Base-by-base conservation (phyloP, 202 grass and related monocot genomes). In the Setaria viridis region DNA sequence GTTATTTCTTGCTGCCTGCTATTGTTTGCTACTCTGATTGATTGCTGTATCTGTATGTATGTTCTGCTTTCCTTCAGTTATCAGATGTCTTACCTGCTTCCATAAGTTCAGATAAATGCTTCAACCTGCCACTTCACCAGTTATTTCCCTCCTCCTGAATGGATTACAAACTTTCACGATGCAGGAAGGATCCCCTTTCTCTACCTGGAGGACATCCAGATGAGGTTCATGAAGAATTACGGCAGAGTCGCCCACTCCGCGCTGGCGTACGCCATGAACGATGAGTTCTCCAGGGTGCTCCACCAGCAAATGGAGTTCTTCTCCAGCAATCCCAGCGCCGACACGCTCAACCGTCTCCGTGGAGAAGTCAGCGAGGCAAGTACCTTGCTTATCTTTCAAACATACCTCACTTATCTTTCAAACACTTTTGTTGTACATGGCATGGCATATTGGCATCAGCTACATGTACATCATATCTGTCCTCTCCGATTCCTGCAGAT, bases 271-370 rank as follows among this genome's bases (percentile, higher is more conserved):
- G 90, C 93, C 48, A 95, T 99, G 93, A 99, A 99, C 77, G 96
- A 99, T 4, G 96, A 99, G 75, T 99, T 99, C 79, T 89, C 96
- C 68, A 94, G 96, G 56, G 96, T 99, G 46, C 87, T 99, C n/a
- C 96, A 99, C 62, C 93, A 95, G 80, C 96, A 99, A 45, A 99
- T 99, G 96, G 96, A 99, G 85, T 99, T 91, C 88, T 99, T 92
- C 82, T 99, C 96, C 5, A 99, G 93, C 43, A 99, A 99, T 72
- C 93, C 93, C 34, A 95, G 82, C 7, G 88, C 91, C 0, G 96
- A 99, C 79, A 92, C 96, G 0, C 96, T 99, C 85, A 91, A 88
- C 80, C 91, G 96, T 41, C 91, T 99, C 60, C 90, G 91, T 0
- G 94, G 94, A 53, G 96, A 99, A 95, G 90, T 99, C 41, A 91